These are phyloP conservation scores for Brassica carinata DNA, from an alignment of 345 rosid species.

Conservation along the genomic window DNA sequence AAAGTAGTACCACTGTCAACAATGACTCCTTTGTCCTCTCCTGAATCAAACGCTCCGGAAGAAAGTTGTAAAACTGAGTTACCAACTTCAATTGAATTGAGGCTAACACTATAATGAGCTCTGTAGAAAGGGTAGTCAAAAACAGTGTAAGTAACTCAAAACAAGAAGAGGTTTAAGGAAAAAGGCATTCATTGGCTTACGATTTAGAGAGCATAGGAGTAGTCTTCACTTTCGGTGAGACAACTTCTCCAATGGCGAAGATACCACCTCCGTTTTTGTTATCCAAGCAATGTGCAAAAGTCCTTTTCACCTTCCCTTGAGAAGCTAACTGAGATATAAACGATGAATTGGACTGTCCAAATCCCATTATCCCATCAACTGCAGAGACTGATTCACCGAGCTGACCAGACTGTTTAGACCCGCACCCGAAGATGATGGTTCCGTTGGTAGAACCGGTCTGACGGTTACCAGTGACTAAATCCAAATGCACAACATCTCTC, in stretches of 20 bases:
- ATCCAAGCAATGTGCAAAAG: constrained; percentile 91
- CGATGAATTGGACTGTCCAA: constrained; percentile 88
- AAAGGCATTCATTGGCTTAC: constrained; percentile 49
- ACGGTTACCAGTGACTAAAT: constrained; percentile 61
- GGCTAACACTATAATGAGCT: constrained; percentile 77
- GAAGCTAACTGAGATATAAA: constrained; percentile 84
- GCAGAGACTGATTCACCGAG: constrained; percentile 65
- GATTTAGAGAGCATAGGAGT: constrained; percentile 78
- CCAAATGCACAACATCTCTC: constrained; percentile 56
- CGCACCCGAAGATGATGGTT: constrained; percentile 77
- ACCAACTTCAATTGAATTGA: constrained; percentile 75
- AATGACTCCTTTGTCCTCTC: constrained; percentile 64
- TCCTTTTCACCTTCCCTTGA: constrained; percentile 63
- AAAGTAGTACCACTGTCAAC: constrained; percentile 94
- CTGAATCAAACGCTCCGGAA: constrained; percentile 51
- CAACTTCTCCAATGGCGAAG: constrained; percentile 82
- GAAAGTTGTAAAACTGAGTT: constrained; percentile 53
- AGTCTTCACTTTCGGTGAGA: constrained; percentile 70
- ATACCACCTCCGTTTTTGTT: constrained; percentile 79
- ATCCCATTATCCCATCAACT: constrained; percentile 88
- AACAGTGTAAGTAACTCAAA: neutral
- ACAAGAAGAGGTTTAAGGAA: neutral
- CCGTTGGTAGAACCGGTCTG: constrained; percentile 58
- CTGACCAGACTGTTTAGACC: constrained; percentile 78
- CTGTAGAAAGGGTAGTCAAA: constrained; percentile 43